These are phyloP conservation scores for Artemisia argyi DNA, from an alignment of 129 eudicot species.

Conservation along the genomic window DNA sequence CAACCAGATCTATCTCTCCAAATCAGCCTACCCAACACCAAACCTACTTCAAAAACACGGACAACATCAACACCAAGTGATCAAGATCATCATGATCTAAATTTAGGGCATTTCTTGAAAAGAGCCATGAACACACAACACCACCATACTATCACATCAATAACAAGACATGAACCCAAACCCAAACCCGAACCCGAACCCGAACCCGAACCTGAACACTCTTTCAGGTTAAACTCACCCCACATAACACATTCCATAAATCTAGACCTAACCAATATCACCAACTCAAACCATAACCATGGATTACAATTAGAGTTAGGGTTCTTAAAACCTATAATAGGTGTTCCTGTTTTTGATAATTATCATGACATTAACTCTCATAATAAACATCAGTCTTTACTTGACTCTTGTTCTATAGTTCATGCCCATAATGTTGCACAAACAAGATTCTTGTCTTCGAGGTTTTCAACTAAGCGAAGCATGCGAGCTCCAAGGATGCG, in stretches of 20 bases:
- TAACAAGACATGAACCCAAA: background rate
- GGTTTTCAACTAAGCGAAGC: conserved; percentile 75
- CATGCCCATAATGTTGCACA: conserved; percentile 22
- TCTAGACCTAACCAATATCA: conserved; percentile 21
- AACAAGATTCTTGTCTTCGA: conserved; percentile 63
- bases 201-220: background rate
- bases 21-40: conserved; percentile 84
- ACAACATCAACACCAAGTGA: conserved; percentile 25
- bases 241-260: conserved; percentile 24
- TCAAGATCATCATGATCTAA: conserved; percentile 42
- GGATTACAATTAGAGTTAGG: conserved; percentile 45
- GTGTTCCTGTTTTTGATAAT: conserved; percentile 69
- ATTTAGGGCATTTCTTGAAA: conserved; percentile 61
- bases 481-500: conserved; percentile 94
- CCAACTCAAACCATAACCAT: conserved; percentile 38
- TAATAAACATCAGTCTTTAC: conserved; percentile 34
- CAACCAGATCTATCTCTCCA: conserved; percentile 95
- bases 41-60: conserved; percentile 58
- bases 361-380: conserved; percentile 28
- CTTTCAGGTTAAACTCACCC: conserved; percentile 15
- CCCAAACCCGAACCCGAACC: background rate
- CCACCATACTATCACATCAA: conserved; percentile 27
- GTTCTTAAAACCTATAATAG: conserved; percentile 74
- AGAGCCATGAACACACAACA: conserved; percentile 64
- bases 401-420: conserved; percentile 21